Evolutionary conservation across 169 alveolate species (phyloP).

Genomic region (Babesia bigemina): DNA sequence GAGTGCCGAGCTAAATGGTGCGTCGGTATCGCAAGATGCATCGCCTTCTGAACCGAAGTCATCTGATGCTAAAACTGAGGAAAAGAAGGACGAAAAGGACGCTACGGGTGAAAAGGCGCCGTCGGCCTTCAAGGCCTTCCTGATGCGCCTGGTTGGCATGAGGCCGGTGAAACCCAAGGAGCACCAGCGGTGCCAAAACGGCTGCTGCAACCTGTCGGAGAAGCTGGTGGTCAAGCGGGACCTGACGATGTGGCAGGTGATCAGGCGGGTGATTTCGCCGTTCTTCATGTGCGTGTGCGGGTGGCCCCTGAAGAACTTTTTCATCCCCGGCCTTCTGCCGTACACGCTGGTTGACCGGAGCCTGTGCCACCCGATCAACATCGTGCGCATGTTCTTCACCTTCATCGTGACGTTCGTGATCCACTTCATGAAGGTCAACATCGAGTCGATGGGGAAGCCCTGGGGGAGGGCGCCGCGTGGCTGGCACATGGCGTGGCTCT

Average conservation of each 20-base stretch:
- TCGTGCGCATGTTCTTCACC: slow-evolving; percentile 14
- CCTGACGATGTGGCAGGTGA: background rate
- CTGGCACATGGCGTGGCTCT: slow-evolving; percentile 16
- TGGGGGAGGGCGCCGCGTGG: slow-evolving; percentile 20
- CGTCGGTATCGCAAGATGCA: background rate
- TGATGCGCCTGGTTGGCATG: background rate
- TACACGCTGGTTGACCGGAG: slow-evolving; percentile 32
- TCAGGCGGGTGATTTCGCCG: slow-evolving; percentile 12
- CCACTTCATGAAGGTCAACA: slow-evolving; percentile 1
- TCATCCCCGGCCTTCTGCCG: slow-evolving; percentile 41
- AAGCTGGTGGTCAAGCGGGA: background rate
- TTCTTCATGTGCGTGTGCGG: slow-evolving; percentile 34
- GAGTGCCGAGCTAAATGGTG: no score
- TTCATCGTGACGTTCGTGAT: slow-evolving; percentile 20
- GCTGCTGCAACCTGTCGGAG: slow-evolving; percentile 3
- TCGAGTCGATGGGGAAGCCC: slow-evolving; percentile 6
- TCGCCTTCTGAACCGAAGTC: background rate
- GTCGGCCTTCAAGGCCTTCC: background rate
- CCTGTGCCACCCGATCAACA: slow-evolving; percentile 11
- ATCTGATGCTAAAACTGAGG: background rate
- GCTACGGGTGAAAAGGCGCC: background rate
- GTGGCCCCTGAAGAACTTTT: slow-evolving; percentile 15
- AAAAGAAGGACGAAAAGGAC: background rate
- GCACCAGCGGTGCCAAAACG: background rate
- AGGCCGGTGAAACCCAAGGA: background rate